Percentiles rank a stretch among this genome's conserved stretches.
These are phyloP conservation scores for Oligophagozyma castellii DNA, from an alignment of 1,139 yeast genomes.

Conservation along the genomic window DNA sequence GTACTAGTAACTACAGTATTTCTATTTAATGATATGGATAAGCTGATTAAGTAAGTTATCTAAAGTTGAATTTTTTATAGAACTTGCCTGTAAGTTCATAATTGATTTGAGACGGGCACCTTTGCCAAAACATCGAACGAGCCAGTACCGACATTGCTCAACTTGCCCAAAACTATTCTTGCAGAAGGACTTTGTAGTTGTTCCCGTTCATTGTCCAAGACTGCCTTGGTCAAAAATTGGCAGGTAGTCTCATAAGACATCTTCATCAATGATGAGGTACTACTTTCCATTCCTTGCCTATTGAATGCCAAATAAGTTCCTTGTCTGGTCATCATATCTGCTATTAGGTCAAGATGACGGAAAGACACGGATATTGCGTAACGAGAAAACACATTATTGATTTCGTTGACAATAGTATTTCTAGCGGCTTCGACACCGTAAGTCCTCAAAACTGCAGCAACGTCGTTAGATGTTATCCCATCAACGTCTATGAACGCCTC, in stretches of 20 bases:
- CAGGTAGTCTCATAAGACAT: constrained; percentile 99
- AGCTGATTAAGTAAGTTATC: too few species aligned
- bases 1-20: too few species aligned
- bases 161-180: constrained; percentile 85
- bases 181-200: constrained; percentile 87
- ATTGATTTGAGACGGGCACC: constrained; percentile 30
- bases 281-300: constrained; percentile 94
- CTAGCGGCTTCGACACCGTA: constrained; percentile 99
- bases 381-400: constrained; percentile 88
- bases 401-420: constrained; percentile 91
- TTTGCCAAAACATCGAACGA: constrained; percentile 76
- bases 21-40: too few species aligned
- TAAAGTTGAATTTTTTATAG: too few species aligned
- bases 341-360: constrained; percentile 92
- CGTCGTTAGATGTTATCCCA: constrained; percentile 81
- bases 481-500: constrained; percentile 84
- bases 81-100: too few species aligned
- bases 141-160: constrained; percentile 92
- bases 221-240: constrained; percentile 93
- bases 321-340: constrained; percentile 99
- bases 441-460: constrained; percentile 75
- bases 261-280: constrained; percentile 93
- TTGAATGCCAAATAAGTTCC: constrained; percentile 94
- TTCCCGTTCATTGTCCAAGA: constrained; percentile 82
- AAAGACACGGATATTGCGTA: constrained; percentile 89